Evolutionary conservation across 2,329 filamentous ascomycete species (phyloP), one percentile per base, ranked within the genome.

Genomic region (Blastomyces gilchristii): DNA sequence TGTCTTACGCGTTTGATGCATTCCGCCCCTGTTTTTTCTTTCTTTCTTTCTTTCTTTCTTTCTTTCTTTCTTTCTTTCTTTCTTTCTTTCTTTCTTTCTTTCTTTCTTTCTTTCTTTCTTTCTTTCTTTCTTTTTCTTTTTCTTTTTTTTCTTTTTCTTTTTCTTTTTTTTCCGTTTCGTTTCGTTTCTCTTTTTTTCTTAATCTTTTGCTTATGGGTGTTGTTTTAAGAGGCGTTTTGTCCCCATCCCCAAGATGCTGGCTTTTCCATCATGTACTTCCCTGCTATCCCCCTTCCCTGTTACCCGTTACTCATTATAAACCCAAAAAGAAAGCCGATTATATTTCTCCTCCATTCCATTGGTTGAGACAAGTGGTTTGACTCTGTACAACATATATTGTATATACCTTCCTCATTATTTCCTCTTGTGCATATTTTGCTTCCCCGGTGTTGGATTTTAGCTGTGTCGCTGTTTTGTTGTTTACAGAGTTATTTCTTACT

Each of bases 351-450:
- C 47, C 39, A 28, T 47, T 47, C 2, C n/a, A 28, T 47, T 8
- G 18, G 34, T 45, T 41, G 18, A 18, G n/a, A 57, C 8, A 37
- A 41, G 34, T n/a, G 41, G 28, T 6, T 47, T 12, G 37, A 41
- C 28, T 47, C 28, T 59, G 57, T 59, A 59, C 39, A 59, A 34
- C 57, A 59, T 59, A 59, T 47, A 47, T 47, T 28, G 43, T 47
- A 47, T 28, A 45, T 58, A 58, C 18, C 28, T 28, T 54, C 14
- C 52, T 16, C 57, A 18, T 31, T 58, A 25, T 31, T 28, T 31
- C 41, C 3, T 22, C 14, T 22, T 34, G 41, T 58, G 14, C 57
- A 59, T 59, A 59, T 59, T 59, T 47, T 28, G 7, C 57, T 47
- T 12, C 28, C 41, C 14, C 31, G 37, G n/a, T 16, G 37, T 54